These are phyloP conservation scores for Emmonsiellopsis sp. DNA, from an alignment of 2,329 filamentous ascomycete genomes.

Conservation along the genomic window DNA sequence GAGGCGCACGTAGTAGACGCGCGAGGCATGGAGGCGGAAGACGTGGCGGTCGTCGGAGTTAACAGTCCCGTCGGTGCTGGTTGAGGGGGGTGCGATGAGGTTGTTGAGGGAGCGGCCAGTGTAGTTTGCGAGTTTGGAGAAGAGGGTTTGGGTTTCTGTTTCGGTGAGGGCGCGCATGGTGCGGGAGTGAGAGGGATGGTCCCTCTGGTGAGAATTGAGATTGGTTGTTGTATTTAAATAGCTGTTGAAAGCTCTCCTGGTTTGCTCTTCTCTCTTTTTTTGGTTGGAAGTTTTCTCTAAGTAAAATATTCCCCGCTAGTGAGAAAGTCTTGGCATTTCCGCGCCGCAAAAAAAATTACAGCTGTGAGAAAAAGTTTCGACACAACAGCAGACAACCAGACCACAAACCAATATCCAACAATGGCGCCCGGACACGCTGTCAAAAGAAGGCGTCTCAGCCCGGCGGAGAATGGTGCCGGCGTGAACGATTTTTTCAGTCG, in stretches of 20 bases:
- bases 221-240: not conserved
- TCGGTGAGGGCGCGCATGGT: conserved; percentile 76
- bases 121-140: conserved; percentile 90
- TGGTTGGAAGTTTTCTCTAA: conserved; percentile 14
- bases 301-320: conserved; percentile 15
- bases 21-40: conserved; percentile 71
- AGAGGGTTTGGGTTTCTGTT: conserved; percentile 57
- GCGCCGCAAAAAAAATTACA: not conserved
- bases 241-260: too few species aligned
- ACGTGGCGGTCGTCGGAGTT: conserved; percentile 61
- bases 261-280: too few species aligned
- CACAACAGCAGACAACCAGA: not conserved
- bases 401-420: conserved; percentile 2
- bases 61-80: conserved; percentile 29
- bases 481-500: conserved; percentile 57
- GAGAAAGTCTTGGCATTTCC: conserved; percentile 21
- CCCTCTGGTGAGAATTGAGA: too few species aligned
- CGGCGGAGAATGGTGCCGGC: conserved; percentile 16
- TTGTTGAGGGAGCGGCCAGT: conserved; percentile 78
- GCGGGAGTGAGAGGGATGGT: conserved; percentile 2
- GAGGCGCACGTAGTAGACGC: conserved; percentile 87
- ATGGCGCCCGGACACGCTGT: conserved; percentile 41
- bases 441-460: conserved; percentile 38
- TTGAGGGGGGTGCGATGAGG: conserved; percentile 64
- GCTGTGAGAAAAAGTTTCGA: not conserved